Conservation (phyloP, 495 filamentous ascomycete genomes). For the Talaromyces trachyspermus region DNA sequence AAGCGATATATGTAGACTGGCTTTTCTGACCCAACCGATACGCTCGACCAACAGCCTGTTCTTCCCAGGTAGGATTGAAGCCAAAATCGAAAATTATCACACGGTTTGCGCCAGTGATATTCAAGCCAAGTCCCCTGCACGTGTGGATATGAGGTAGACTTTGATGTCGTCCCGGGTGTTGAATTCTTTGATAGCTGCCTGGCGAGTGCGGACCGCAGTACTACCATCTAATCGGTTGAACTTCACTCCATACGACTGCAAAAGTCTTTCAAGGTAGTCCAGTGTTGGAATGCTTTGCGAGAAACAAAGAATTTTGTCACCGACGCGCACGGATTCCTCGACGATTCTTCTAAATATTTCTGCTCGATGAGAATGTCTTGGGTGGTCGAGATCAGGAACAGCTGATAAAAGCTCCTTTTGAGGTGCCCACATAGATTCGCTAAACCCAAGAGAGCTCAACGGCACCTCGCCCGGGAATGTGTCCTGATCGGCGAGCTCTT, state of each 20-base stretch:
- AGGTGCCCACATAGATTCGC: slow-evolving; percentile 16
- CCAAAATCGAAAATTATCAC: slow-evolving; percentile 81
- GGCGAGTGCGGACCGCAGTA: slow-evolving; percentile 46
- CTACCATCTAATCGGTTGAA: slow-evolving; percentile 61
- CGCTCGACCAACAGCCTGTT: slow-evolving; percentile 81
- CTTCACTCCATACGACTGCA: slow-evolving; percentile 32
- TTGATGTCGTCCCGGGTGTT: slow-evolving; percentile 40
- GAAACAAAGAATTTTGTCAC: slow-evolving; percentile 72
- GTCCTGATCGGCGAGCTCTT: slow-evolving; percentile 22
- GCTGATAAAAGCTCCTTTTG: slow-evolving; percentile 23
- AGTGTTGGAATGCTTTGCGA: slow-evolving; percentile 65
- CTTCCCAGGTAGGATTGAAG: slow-evolving; percentile 74
- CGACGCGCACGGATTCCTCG: slow-evolving; percentile 44
- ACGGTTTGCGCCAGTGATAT: slow-evolving; percentile 77
- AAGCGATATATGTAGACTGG: slow-evolving; percentile 86
- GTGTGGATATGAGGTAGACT: slow-evolving; percentile 77
- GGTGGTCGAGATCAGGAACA: slow-evolving; percentile 23
- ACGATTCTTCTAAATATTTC: slow-evolving; percentile 60
- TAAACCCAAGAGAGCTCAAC: slow-evolving; percentile 24
- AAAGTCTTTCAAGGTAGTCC: slow-evolving; percentile 53
- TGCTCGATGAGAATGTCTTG: slow-evolving; percentile 56
- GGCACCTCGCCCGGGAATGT: slow-evolving; percentile 19
- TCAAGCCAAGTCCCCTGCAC: slow-evolving; percentile 77
- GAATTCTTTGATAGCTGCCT: slow-evolving; percentile 57
- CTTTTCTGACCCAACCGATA: slow-evolving; percentile 85